Base-by-base conservation (phyloP, 257 asterid species). In the Orobanche coerulescens region DNA sequence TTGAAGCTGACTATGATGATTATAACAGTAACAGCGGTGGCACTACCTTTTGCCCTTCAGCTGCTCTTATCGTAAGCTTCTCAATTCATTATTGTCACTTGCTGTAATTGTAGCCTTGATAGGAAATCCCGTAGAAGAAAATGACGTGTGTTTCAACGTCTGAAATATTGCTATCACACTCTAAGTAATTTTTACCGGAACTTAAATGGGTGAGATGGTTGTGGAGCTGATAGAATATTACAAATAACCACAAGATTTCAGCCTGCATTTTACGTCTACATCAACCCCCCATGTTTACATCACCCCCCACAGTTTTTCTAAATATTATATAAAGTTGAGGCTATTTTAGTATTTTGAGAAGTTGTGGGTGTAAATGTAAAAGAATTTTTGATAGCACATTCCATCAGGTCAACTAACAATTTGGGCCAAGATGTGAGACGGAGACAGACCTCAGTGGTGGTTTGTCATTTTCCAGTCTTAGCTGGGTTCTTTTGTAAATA, bases 11-110 rank as follows among this genome's bases (percentile, higher is more conserved):
- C 60, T 88, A 86, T 67, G 99, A 89, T 49, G 94, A 89, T 62
- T 84, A 84, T 66, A 79, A 81, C 65, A 81, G 85, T 47, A 84
- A 80, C 78, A 87, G 85, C 63, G 79, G 85, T 18, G 96, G 95
- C 49, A 84, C 97, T 36, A 94, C 97, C 47, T 93, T 93, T 72
- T 93, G 94, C 74, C 97, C 96, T 65, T 89, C 96, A 7, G 95
- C 94, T 78, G 99, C 92, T 75, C 80, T 93, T 67, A 86, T 93
- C 36, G 99, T 93, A 80, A 77, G 96, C 14, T 68, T 37, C 15
- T 9, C 54, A 2, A 47, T 18, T 47, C n/a, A 2, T 18, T 20
- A n/a, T n/a, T 46, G n/a, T n/a, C n/a, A n/a, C n/a, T n/a, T n/a
- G n/a, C n/a, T n/a, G n/a, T n/a, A n/a, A n/a, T n/a, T n/a, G n/a